phyloP scores from a whole-genome alignment of 2,329 filamentous ascomycete genomes.

The Fusarium abutilonis region DNA sequence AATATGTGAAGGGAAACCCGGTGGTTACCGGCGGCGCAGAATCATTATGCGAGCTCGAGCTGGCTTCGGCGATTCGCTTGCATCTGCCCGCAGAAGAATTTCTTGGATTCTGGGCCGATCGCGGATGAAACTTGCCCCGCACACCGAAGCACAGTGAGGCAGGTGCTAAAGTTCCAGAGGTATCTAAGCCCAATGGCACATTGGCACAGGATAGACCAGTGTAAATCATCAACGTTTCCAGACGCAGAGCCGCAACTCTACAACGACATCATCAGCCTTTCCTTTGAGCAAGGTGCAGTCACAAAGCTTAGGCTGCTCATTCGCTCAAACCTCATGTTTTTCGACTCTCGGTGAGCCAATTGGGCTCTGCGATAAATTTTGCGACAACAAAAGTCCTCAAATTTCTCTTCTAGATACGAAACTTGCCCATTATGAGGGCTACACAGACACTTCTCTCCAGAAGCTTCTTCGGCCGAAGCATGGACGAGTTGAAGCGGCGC shows the following conservation, averaged over 20 bases:
- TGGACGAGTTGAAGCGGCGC: constrained; percentile 68
- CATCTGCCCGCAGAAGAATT: constrained; percentile 36
- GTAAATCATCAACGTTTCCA: constrained; percentile 10
- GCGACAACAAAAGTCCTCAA: constrained; percentile 10
- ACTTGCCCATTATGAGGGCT: constrained; percentile 56
- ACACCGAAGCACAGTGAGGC: neutral
- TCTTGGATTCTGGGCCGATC: constrained; percentile 39
- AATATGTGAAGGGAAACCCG: constrained; percentile 15
- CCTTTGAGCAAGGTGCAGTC: constrained; percentile 1
- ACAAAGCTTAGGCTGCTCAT: neutral
- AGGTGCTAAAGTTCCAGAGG: constrained; percentile 10
- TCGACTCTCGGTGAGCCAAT: constrained; percentile 45
- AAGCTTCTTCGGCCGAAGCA: constrained; percentile 66
- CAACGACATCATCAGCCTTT: constrained; percentile 7
- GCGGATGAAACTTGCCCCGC: constrained; percentile 39
- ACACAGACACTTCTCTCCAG: constrained; percentile 57
- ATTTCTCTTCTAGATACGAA: neutral
- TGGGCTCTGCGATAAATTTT: constrained; percentile 35
- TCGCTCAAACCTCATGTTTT: constrained; percentile 33
- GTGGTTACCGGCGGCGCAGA: constrained; percentile 41
- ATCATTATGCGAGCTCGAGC: constrained; percentile 41
- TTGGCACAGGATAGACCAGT: constrained; percentile 26
- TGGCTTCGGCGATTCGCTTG: constrained; percentile 10
- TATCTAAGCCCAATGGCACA: constrained; percentile 1
- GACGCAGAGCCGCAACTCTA: constrained; percentile 10